Evolutionary conservation across 495 filamentous ascomycete genomes (phyloP).

Genomic region (Penicillium manginii): DNA sequence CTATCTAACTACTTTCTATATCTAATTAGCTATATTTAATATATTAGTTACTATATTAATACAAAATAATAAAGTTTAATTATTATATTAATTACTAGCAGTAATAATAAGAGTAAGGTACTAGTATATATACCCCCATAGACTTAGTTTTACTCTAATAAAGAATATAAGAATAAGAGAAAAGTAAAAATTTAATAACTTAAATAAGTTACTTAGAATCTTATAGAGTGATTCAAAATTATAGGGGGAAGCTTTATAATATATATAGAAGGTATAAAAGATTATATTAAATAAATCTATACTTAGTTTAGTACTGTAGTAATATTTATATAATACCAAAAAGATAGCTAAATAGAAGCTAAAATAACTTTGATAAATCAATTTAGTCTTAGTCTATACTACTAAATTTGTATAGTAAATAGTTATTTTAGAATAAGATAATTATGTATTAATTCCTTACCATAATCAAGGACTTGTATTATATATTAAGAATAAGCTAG

Average conservation of each 20-base stretch:
- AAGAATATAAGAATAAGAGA: not conserved
- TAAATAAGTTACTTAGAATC: not conserved
- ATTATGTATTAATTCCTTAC: not conserved
- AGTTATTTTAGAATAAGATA: not conserved
- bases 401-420: not conserved
- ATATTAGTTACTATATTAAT: not conserved
- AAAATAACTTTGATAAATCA: not conserved
- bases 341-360: not conserved
- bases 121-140: not conserved
- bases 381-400: not conserved
- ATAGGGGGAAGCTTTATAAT: not conserved
- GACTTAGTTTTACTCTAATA: not conserved
- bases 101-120: not conserved
- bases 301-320: not conserved
- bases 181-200: too few relatives aligned
- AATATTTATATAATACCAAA: not conserved
- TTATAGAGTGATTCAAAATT: not conserved
- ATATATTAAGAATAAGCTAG: not conserved
- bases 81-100: not conserved
- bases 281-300: not conserved
- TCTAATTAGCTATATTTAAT: not conserved
- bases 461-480: not conserved
- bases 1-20: not conserved
- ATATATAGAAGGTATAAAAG: not conserved
- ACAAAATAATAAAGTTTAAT: not conserved